These are phyloP conservation scores for Nannochloris sp. DNA, from an alignment of 139 green algal species.

Conservation along the genomic window DNA sequence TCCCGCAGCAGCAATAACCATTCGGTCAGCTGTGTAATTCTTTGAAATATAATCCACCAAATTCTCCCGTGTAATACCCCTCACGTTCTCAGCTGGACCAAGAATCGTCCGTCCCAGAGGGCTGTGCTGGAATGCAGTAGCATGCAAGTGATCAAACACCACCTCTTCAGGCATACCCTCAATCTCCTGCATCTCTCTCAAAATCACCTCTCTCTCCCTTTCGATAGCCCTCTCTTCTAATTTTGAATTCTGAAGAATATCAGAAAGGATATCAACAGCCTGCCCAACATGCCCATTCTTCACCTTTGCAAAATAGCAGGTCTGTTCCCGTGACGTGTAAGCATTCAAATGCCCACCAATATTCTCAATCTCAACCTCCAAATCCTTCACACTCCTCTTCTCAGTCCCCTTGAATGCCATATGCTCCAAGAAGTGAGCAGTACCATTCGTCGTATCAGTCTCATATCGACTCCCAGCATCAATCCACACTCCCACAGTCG, in stretches of 20 bases:
- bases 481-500: conserved; percentile 95
- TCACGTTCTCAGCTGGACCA: conserved; percentile 88
- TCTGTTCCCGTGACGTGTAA: conserved; percentile 95
- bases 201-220: conserved; percentile 88
- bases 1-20: conserved; percentile 80
- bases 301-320: conserved; percentile 84
- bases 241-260: conserved; percentile 94
- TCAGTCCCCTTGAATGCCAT: conserved; percentile 99
- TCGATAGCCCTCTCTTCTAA: conserved; percentile 80
- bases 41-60: conserved; percentile 89
- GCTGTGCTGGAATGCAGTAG: conserved; percentile 95
- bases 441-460: conserved; percentile 83
- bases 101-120: conserved; percentile 93
- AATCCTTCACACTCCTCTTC: conserved; percentile 59
- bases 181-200: conserved; percentile 90
- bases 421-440: conserved; percentile 98
- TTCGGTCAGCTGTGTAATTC: conserved; percentile 89
- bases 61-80: conserved; percentile 72
- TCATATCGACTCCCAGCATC: conserved; percentile 94
- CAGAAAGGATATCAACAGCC: conserved; percentile 86
- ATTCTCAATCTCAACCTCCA: conserved; percentile 97
- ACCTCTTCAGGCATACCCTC: conserved; percentile 75
- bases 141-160: conserved; percentile 98
- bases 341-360: conserved; percentile 97
- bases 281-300: conserved; percentile 75